phyloP scores from a whole-genome alignment of 495 filamentous ascomycete species.

The Xylaria nigripes region DNA sequence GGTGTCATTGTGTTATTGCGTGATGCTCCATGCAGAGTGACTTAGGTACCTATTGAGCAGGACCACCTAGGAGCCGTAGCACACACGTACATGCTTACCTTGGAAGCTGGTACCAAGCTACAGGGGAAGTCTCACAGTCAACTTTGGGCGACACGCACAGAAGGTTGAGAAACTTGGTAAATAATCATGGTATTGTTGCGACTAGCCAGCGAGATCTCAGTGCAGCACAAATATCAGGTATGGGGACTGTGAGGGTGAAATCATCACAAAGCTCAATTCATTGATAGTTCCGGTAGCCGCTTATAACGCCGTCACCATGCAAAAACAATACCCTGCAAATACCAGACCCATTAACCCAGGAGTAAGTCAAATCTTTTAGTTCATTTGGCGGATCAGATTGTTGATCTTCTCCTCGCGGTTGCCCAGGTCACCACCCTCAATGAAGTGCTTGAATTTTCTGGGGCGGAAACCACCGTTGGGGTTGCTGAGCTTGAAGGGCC shows the following conservation, averaged over 20 bases:
- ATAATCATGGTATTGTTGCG: constrained; percentile 15
- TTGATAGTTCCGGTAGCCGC: constrained; percentile 26
- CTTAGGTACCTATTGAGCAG: too few species aligned
- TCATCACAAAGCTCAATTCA: constrained; percentile 30
- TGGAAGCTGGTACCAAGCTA: neutral
- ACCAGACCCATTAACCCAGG: constrained; percentile 26
- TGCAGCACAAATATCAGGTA: constrained; percentile 9
- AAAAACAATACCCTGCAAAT: constrained; percentile 28
- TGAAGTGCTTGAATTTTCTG: constrained; percentile 98
- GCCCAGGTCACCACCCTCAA: constrained; percentile 96
- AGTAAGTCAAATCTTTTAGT: constrained; percentile 48
- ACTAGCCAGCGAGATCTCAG: constrained; percentile 10
- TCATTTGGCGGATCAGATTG: constrained; percentile 93
- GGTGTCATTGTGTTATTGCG: too few species aligned
- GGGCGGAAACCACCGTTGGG: constrained; percentile 91
- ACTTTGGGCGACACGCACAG: neutral
- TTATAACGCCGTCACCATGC: constrained; percentile 36
- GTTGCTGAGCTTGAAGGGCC: constrained; percentile 99
- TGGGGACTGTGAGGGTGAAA: constrained; percentile 19
- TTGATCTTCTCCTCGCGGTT: constrained; percentile 99
- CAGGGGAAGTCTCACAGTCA: neutral
- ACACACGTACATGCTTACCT: neutral
- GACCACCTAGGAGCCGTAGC: too few species aligned
- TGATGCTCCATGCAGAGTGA: too few species aligned
- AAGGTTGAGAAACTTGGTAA: neutral